A percentile compares a stretch with the other conserved stretches of the same genome.
These are phyloP conservation scores for Jatropha podagrica DNA, from an alignment of 441 rosid genomes.

Conservation along the genomic window DNA sequence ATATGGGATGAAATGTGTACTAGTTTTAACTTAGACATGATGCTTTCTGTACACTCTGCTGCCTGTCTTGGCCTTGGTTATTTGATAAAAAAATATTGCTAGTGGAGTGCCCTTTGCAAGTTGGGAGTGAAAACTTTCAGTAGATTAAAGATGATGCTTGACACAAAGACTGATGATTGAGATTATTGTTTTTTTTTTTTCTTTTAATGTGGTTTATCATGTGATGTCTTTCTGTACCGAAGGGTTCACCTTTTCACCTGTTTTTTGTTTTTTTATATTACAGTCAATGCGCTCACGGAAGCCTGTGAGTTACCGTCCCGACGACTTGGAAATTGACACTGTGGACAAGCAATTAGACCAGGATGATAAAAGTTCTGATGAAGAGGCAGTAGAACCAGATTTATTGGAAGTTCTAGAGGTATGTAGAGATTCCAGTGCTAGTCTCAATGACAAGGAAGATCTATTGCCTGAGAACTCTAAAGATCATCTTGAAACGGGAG, in stretches of 20 bases:
- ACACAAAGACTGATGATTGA: not conserved
- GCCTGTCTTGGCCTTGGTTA: not conserved
- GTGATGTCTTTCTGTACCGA: not conserved
- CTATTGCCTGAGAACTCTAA: constrained; percentile 22
- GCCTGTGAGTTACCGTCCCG: constrained; percentile 44
- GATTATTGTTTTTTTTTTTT: not conserved
- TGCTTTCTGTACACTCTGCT: not conserved
- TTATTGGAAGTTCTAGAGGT: constrained; percentile 16
- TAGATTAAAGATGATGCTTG: not conserved
- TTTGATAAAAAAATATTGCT: not conserved
- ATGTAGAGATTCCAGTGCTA: constrained; percentile 22
- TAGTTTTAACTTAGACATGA: too few species aligned
- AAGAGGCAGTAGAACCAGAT: constrained; percentile 28
- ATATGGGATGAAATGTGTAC: too few species aligned
- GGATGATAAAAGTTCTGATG: constrained; percentile 22
- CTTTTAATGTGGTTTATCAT: too few species aligned
- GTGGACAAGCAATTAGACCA: constrained; percentile 24
- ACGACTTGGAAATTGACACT: constrained; percentile 47
- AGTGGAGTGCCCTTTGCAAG: not conserved
- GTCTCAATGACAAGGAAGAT: constrained; percentile 24
- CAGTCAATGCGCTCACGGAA: constrained; percentile 78
- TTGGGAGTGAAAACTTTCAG: not conserved
- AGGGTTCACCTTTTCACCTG: not conserved
- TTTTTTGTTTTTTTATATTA: constrained; percentile 25
- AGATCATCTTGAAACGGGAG: constrained; percentile 46